Evolutionary conservation across 1,284 basidiomycete genomes (phyloP), one percentile per base, ranked within the genome.

Genomic region (Irpex sp.): DNA sequence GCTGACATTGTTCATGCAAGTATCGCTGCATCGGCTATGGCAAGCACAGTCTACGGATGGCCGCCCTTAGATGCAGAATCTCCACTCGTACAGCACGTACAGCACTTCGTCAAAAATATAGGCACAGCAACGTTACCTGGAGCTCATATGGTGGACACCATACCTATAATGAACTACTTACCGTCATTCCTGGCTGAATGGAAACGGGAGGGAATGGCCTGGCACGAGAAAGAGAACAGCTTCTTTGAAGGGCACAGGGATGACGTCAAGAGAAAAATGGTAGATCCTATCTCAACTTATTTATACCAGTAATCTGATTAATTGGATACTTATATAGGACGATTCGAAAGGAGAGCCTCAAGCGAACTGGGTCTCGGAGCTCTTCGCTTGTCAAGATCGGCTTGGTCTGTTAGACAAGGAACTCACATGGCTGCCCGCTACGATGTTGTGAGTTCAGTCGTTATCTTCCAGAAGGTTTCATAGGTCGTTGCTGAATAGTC

Each of bases 141-240:
- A 55, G 33, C 21, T 35, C n/a, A 33, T 21, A 19, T 55, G 6
- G 53, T 55, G 31, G 53, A 55, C 11, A 11, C 19, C 33, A 31
- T 55, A 6, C 62, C 62, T 9, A 35, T 49, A 8, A 63, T 63
- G 62, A 60, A 59, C 50, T 35, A 63, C 58, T n/a, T 63, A 6
- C 62, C 62, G 15, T 51, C 50, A 15, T 60, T 31, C 51, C 46
- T 63, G 5, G 58, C 62, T 8, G 49, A 55, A 46, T 63, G 62
- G 62, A 63, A 63, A 58, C 39, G 62, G 21, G 58, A 63, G 17
- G 62, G 58, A 31, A 26, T 59, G 21, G 51, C 19, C 21, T 63
- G 57, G 58, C 47, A 56, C 51, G 37, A 59, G 43, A n/a, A 15
- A 7, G 58, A 63, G 53, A 56, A 62, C 13, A 46, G 56, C 19